Conservation (phyloP, 1,284 basidiomycete genomes). For the Pyrrhoderma lamaoense region DNA sequence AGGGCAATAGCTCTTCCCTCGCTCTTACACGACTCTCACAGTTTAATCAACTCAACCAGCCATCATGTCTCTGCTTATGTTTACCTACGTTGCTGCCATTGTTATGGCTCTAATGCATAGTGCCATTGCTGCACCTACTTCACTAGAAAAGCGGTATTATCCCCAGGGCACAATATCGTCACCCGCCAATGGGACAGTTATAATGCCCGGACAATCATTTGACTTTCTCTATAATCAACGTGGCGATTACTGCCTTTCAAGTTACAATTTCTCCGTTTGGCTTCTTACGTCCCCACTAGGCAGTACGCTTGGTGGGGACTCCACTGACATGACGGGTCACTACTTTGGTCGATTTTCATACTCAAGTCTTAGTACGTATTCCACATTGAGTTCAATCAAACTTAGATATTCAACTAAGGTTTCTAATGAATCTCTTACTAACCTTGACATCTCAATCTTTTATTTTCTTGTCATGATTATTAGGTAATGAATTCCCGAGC, state of each 20-base stretch:
- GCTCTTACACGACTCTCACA: no score
- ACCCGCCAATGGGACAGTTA: constrained; percentile 23
- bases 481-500: constrained; percentile 33
- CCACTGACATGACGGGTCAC: constrained; percentile 33
- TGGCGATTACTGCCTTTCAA: constrained; percentile 38
- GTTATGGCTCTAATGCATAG: neutral
- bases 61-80: neutral
- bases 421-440: neutral
- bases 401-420: no score
- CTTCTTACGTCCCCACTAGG: constrained; percentile 29
- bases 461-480: neutral
- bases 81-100: neutral
- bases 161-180: constrained; percentile 24
- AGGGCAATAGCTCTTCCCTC: no score
- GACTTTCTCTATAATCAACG: constrained; percentile 34
- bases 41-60: no score
- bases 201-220: constrained; percentile 24
- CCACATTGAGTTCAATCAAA: neutral
- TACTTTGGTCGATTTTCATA: constrained; percentile 8
- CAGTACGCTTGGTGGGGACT: constrained; percentile 20
- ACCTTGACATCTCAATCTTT: neutral
- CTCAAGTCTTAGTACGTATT: constrained; percentile 4
- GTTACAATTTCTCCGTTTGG: constrained; percentile 39
- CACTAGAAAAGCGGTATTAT: constrained; percentile 5
- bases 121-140: neutral